Percentiles rank a stretch among this genome's conserved stretches.
Conservation (phyloP, 768 basidiomycete genomes). For the Boletus subparvulus region DNA sequence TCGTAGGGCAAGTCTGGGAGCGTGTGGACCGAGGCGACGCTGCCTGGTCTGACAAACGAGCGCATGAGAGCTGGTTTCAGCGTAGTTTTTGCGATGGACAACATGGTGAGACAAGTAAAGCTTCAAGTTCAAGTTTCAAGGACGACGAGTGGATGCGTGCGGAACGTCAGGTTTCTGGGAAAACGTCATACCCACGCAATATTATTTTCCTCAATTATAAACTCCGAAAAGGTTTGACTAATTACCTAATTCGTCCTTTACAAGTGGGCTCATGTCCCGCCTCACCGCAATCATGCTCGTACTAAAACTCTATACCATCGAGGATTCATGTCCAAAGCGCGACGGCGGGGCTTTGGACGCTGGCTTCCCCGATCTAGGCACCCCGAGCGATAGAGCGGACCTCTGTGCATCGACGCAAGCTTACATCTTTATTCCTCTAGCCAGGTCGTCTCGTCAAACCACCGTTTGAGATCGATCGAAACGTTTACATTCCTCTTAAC, state of each 20-base stretch:
- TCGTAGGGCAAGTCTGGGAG: constrained; percentile 78
- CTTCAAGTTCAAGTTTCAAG: too few relatives aligned
- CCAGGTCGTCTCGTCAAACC: background rate
- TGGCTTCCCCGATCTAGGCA: background rate
- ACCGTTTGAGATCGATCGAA: background rate
- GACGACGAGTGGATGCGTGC: background rate
- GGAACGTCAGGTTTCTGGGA: background rate
- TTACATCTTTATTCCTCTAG: constrained; percentile 6
- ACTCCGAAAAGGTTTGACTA: background rate
- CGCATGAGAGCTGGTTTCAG: constrained; percentile 47
- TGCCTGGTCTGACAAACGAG: constrained; percentile 41
- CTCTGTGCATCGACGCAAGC: background rate
- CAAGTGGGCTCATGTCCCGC: too few relatives aligned
- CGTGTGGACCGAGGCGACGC: constrained; percentile 57
- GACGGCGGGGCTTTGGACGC: background rate
- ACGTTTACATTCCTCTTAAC: constrained; percentile 10
- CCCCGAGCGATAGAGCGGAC: background rate
- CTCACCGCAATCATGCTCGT: too few relatives aligned
- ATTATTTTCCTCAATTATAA: background rate
- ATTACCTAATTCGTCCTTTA: background rate
- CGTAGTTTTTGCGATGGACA: constrained; percentile 45
- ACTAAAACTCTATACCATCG: constrained; percentile 19
- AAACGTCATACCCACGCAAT: constrained; percentile 13
- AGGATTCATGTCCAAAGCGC: constrained; percentile 10
- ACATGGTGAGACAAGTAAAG: constrained; percentile 35